Evolutionary conservation across 306 rosid species (phyloP).

Genomic region (Cicer arietinum): DNA sequence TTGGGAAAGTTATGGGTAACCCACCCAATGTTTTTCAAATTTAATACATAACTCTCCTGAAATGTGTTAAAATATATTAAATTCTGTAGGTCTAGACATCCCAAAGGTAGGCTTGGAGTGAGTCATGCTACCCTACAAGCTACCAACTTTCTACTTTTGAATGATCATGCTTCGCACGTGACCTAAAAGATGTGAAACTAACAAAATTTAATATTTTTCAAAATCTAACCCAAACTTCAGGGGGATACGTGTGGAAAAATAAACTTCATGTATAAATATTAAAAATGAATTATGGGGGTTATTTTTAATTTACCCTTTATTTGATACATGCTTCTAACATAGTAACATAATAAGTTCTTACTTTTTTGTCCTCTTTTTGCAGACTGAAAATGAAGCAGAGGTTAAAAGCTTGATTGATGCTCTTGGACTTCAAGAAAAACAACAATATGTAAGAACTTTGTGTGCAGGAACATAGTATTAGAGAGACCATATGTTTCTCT

Average conservation of each 20-base stretch:
- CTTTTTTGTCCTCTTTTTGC: slow-evolving; percentile 45
- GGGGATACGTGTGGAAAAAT: neutral
- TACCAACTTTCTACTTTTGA: neutral
- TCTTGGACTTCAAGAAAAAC: slow-evolving; percentile 87
- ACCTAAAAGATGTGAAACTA: slow-evolving; percentile 20
- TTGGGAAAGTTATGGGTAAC: slow-evolving; percentile 1
- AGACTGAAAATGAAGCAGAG: slow-evolving; percentile 83
- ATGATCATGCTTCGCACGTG: slow-evolving; percentile 1
- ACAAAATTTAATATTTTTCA: neutral
- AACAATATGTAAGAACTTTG: slow-evolving; percentile 73
- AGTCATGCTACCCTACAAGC: neutral
- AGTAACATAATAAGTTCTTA: slow-evolving; percentile 15
- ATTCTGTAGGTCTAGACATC: neutral
- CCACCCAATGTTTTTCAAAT: slow-evolving; percentile 10
- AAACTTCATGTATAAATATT: slow-evolving; percentile 8
- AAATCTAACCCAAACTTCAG: slow-evolving; percentile 6
- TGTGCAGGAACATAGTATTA: neutral
- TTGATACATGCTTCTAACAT: slow-evolving; percentile 21
- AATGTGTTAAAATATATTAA: slow-evolving; percentile 13
- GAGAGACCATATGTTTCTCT: slow-evolving; percentile 25
- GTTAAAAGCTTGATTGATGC: slow-evolving; percentile 70
- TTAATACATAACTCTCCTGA: neutral
- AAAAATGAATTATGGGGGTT: slow-evolving; percentile 11
- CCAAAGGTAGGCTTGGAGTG: slow-evolving; percentile 14
- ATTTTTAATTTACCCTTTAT: slow-evolving; percentile 9